phyloP scores from a whole-genome alignment of 2,329 filamentous ascomycete genomes.

The Tolypocladium tundrense region DNA sequence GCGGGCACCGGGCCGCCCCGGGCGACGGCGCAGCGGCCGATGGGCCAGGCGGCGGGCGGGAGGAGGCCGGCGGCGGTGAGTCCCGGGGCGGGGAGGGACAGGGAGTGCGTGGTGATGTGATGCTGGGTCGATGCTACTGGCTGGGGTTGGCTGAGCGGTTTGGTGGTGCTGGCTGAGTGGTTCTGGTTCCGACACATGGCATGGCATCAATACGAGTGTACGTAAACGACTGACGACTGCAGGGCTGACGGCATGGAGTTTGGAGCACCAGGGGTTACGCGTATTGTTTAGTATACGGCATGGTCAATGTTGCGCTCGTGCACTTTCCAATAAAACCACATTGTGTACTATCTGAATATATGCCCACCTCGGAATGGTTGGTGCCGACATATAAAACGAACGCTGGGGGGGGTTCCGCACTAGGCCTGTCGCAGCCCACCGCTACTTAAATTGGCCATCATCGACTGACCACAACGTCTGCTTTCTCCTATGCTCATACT shows the following conservation, averaged over 20 bases:
- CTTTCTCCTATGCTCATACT: background rate
- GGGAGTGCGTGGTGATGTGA: constrained; percentile 39
- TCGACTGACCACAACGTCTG: background rate
- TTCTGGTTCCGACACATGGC: background rate
- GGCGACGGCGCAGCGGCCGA: constrained; percentile 5
- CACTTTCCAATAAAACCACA: background rate
- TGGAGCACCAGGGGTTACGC: background rate
- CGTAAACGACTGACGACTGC: background rate
- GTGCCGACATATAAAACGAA: too few species aligned
- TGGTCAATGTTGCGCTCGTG: background rate
- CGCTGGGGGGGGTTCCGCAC: background rate
- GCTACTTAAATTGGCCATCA: background rate
- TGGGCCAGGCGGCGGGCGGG: constrained; percentile 10
- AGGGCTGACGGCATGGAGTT: constrained; percentile 1
- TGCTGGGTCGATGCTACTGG: too few species aligned
- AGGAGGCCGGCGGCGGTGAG: constrained; percentile 11
- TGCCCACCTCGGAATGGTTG: background rate
- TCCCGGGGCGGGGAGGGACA: constrained; percentile 14
- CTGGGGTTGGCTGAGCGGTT: background rate
- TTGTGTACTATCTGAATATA: background rate
- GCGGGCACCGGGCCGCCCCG: background rate
- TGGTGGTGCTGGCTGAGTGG: background rate
- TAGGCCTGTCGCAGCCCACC: background rate
- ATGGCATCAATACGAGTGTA: background rate
- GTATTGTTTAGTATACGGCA: background rate